Conservation (phyloP, 1,139 yeast species). For the Taiozyma sp. region DNA sequence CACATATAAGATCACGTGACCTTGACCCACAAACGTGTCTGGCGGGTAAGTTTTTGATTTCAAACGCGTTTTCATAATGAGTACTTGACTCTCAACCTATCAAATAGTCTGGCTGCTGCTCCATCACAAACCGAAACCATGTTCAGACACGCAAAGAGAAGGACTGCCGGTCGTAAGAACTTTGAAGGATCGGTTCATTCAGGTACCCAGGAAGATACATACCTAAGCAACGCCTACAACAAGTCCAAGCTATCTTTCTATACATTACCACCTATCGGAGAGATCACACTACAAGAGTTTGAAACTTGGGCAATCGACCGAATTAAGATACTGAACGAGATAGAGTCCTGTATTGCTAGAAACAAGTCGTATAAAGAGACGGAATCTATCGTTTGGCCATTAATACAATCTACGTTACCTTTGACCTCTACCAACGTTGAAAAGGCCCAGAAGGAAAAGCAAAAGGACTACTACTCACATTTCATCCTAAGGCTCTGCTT, state of each 20-base stretch:
- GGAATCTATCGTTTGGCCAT: conserved; percentile 60
- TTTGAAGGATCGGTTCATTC: conserved; percentile 36
- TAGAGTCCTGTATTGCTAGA: conserved; percentile 70
- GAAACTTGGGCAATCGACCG: conserved; percentile 96
- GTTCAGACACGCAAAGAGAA: conserved; percentile 75
- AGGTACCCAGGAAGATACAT: conserved; percentile 23
- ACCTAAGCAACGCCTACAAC: conserved; percentile 26
- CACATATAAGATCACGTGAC: background rate
- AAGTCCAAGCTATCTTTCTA: conserved; percentile 44
- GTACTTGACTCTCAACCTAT: background rate
- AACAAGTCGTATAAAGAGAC: conserved; percentile 62
- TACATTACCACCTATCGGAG: conserved; percentile 70
- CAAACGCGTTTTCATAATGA: background rate
- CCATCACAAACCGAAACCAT: conserved; percentile 28
- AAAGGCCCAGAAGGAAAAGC: conserved; percentile 48
- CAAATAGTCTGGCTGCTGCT: background rate
- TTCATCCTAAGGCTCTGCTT: conserved; percentile 83
- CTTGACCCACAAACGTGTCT: background rate
- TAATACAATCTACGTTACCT: conserved; percentile 63
- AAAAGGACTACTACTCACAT: conserved; percentile 91
- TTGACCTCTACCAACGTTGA: conserved; percentile 34
- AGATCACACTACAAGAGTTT: conserved; percentile 86
- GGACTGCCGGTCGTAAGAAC: conserved; percentile 72
- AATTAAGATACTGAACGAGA: conserved; percentile 74
- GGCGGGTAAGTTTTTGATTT: background rate